Evolutionary conservation across 1,139 yeast genomes (phyloP).

Genomic region (Yamadazyma membranifaciens): DNA sequence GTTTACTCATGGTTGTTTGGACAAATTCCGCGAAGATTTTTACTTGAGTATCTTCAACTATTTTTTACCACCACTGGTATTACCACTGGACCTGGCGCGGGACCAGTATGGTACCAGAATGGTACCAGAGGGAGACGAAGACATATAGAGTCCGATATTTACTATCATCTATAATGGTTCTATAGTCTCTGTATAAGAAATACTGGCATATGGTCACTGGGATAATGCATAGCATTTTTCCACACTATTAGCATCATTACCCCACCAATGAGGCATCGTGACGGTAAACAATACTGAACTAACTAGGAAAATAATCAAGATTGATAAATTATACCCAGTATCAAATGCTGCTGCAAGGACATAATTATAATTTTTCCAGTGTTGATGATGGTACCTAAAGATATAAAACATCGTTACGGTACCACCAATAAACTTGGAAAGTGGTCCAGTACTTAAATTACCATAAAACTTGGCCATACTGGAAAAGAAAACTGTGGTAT

Average conservation of each 20-base stretch:
- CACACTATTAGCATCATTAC: slow-evolving; percentile 37
- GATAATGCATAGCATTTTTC: slow-evolving; percentile 40
- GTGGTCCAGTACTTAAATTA: slow-evolving; percentile 48
- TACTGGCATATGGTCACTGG: background rate
- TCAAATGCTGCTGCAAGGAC: slow-evolving; percentile 50
- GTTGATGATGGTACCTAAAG: slow-evolving; percentile 30
- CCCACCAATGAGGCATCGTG: slow-evolving; percentile 49
- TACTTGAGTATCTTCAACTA: too few species aligned
- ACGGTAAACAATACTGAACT: slow-evolving; percentile 29
- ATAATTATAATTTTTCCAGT: slow-evolving; percentile 45
- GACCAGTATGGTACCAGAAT: background rate
- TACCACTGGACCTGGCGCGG: too few species aligned
- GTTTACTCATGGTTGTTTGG: slow-evolving; percentile 7
- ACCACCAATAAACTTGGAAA: slow-evolving; percentile 47
- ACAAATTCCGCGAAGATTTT: slow-evolving; percentile 1
- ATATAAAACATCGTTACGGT: slow-evolving; percentile 46
- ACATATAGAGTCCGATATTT: too few species aligned
- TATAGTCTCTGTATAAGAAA: too few species aligned
- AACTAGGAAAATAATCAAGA: slow-evolving; percentile 34
- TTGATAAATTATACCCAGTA: slow-evolving; percentile 45
- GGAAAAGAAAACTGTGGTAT: slow-evolving; percentile 49
- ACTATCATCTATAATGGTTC: background rate
- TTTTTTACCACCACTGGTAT: too few species aligned
- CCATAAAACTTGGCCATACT: slow-evolving; percentile 49
- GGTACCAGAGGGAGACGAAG: too few species aligned